These are phyloP conservation scores for Crucibulum laeve DNA, from an alignment of 768 basidiomycete genomes.

Conservation along the genomic window DNA sequence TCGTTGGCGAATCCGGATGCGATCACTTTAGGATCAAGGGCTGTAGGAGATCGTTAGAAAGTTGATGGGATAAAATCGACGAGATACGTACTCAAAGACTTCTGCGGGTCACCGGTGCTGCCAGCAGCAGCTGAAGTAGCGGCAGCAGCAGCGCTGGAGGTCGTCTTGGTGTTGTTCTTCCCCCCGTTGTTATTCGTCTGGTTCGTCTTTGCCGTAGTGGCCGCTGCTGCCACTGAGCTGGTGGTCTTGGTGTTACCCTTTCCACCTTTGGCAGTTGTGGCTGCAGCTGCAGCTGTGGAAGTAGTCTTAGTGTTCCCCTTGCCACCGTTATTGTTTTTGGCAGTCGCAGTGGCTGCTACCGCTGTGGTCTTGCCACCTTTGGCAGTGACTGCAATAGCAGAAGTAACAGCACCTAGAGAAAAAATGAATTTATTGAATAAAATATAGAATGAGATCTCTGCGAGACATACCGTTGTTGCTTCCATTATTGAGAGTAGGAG, in stretches of 20 bases:
- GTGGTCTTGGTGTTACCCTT: slow-evolving; percentile 3
- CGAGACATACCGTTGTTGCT: too few species aligned
- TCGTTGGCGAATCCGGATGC: slow-evolving; percentile 35
- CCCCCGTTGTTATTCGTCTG: not conserved
- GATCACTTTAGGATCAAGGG: slow-evolving; percentile 38
- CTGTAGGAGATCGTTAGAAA: slow-evolving; percentile 16
- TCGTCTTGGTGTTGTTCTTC: slow-evolving; percentile 2
- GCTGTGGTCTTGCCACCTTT: not conserved
- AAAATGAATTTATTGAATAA: too few species aligned
- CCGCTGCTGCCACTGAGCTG: not conserved
- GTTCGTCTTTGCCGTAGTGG: not conserved
- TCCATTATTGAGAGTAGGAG: too few species aligned
- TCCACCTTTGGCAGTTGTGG: slow-evolving; percentile 1
- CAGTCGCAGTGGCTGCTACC: not conserved
- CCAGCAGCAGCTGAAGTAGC: not conserved
- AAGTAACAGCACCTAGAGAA: too few species aligned
- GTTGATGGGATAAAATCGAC: too few species aligned
- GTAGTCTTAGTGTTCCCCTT: slow-evolving; percentile 3
- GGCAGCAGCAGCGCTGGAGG: not conserved
- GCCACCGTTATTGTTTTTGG: not conserved
- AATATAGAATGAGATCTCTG: too few species aligned
- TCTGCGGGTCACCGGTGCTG: slow-evolving; percentile 25
- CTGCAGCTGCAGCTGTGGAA: slow-evolving; percentile 3
- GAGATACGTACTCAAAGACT: slow-evolving; percentile 26
- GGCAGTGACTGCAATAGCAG: not conserved